phyloP scores from a whole-genome alignment of 2,329 filamentous ascomycete genomes.

The Chrysoporthe austroafricana region DNA sequence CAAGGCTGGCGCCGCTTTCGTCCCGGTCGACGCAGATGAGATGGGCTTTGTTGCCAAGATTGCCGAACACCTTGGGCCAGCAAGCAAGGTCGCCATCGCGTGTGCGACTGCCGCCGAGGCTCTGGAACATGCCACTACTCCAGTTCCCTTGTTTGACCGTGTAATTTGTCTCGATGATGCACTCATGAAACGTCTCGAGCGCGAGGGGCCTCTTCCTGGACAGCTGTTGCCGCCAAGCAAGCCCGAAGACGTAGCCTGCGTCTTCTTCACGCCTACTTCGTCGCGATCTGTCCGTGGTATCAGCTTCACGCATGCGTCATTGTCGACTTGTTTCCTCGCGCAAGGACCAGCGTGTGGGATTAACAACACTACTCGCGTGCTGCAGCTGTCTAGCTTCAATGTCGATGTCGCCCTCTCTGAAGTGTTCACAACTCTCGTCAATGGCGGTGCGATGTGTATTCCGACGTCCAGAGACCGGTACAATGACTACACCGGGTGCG shows the following conservation, averaged over 20 bases:
- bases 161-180: slow-evolving; percentile 26
- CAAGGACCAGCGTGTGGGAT: slow-evolving; percentile 57
- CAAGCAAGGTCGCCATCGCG: slow-evolving; percentile 23
- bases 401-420: slow-evolving; percentile 59
- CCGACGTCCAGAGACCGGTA: slow-evolving; percentile 55
- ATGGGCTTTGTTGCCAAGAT: slow-evolving; percentile 37
- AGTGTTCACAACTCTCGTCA: slow-evolving; percentile 56
- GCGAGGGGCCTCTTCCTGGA: slow-evolving; percentile 26
- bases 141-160: slow-evolving; percentile 23
- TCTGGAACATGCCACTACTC: slow-evolving; percentile 9
- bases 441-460: slow-evolving; percentile 64
- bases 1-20: slow-evolving; percentile 56
- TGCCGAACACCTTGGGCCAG: slow-evolving; percentile 28
- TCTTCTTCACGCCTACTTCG: slow-evolving; percentile 63
- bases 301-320: slow-evolving; percentile 62
- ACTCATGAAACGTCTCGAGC: slow-evolving; percentile 27
- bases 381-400: slow-evolving; percentile 61
- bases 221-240: slow-evolving; percentile 34
- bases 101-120: slow-evolving; percentile 26
- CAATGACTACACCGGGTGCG: slow-evolving; percentile 53
- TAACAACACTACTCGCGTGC: slow-evolving; percentile 55
- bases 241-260: slow-evolving; percentile 58
- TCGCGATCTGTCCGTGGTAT: slow-evolving; percentile 63
- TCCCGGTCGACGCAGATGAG: slow-evolving; percentile 53
- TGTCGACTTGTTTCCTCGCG: slow-evolving; percentile 57